These are phyloP conservation scores for Annulohypoxylon moriforme DNA, from an alignment of 495 filamentous ascomycete genomes.

Conservation along the genomic window DNA sequence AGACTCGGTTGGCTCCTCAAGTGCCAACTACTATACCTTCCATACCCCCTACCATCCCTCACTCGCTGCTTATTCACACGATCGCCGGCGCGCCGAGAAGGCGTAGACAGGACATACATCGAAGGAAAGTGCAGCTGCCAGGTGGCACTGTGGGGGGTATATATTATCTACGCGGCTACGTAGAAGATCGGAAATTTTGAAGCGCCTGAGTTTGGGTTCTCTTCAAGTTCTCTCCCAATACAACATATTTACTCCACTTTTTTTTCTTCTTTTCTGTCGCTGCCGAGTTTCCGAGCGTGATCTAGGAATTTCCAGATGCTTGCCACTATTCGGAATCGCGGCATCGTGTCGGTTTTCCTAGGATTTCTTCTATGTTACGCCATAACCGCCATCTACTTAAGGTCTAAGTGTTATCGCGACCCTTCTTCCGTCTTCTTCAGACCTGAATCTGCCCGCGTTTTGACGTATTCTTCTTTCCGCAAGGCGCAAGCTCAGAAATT, in stretches of 20 bases:
- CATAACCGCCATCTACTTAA: constrained; percentile 23
- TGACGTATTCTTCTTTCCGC: constrained; percentile 42
- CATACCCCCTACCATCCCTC: background rate
- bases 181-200: too few species aligned
- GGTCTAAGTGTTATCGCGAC: constrained; percentile 38
- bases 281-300: background rate
- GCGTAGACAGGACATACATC: too few species aligned
- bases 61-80: background rate
- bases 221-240: too few species aligned
- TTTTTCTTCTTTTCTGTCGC: too few species aligned
- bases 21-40: background rate
- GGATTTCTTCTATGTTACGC: constrained; percentile 36
- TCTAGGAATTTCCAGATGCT: constrained; percentile 27
- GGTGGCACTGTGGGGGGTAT: too few species aligned
- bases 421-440: constrained; percentile 40
- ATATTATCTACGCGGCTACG: too few species aligned
- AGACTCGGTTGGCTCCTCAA: background rate
- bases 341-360: constrained; percentile 31
- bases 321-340: constrained; percentile 20
- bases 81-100: background rate
- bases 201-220: too few species aligned
- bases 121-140: too few species aligned
- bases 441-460: constrained; percentile 34
- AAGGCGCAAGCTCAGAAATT: constrained; percentile 37
- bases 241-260: too few species aligned